Percentiles rank a stretch among this genome's conserved stretches.
These are phyloP conservation scores for Blastomyces parvus DNA, from an alignment of 2,329 filamentous ascomycete species.

Conservation along the genomic window DNA sequence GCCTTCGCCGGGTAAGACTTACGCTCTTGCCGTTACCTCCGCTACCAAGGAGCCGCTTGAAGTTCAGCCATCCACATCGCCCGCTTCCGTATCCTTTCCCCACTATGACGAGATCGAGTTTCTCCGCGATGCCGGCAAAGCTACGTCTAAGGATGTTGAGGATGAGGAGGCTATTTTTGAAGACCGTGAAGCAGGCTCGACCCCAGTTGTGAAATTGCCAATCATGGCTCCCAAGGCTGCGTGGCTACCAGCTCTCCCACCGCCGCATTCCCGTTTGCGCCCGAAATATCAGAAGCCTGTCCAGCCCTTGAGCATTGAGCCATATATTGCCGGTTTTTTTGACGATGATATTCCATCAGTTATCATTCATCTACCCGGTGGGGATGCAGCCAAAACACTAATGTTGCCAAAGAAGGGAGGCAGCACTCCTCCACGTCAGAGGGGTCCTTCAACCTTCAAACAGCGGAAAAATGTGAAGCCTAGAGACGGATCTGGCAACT, in stretches of 20 bases:
- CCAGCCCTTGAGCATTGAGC: slow-evolving; percentile 42
- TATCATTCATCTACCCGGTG: slow-evolving; percentile 42
- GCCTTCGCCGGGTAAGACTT: slow-evolving; percentile 40
- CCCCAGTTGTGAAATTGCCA: slow-evolving; percentile 63
- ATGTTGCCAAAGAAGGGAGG: slow-evolving; percentile 29
- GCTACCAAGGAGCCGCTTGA: slow-evolving; percentile 59
- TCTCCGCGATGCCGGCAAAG: slow-evolving; percentile 36
- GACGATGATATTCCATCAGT: slow-evolving; percentile 33
- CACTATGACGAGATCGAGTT: slow-evolving; percentile 27
- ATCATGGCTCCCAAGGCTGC: slow-evolving; percentile 51
- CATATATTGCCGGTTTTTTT: slow-evolving; percentile 32
- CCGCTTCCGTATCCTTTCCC: slow-evolving; percentile 65
- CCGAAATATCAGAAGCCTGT: slow-evolving; percentile 47
- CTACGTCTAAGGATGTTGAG: slow-evolving; percentile 58
- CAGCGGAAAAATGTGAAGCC: slow-evolving; percentile 27
- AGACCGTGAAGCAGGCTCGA: slow-evolving; percentile 68
- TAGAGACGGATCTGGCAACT: slow-evolving; percentile 38
- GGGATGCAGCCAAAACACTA: slow-evolving; percentile 35
- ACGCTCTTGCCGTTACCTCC: slow-evolving; percentile 52
- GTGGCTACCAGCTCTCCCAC: slow-evolving; percentile 48
- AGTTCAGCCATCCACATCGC: slow-evolving; percentile 41
- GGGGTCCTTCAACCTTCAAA: slow-evolving; percentile 16
- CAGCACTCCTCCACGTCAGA: slow-evolving; percentile 19
- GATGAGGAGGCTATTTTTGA: slow-evolving; percentile 75
- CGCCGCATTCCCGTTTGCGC: slow-evolving; percentile 26